Percentiles rank a stretch among this genome's conserved stretches.
phyloP scores from a whole-genome alignment of 805 yeast species.

The Jamesozyma gamospora region DNA sequence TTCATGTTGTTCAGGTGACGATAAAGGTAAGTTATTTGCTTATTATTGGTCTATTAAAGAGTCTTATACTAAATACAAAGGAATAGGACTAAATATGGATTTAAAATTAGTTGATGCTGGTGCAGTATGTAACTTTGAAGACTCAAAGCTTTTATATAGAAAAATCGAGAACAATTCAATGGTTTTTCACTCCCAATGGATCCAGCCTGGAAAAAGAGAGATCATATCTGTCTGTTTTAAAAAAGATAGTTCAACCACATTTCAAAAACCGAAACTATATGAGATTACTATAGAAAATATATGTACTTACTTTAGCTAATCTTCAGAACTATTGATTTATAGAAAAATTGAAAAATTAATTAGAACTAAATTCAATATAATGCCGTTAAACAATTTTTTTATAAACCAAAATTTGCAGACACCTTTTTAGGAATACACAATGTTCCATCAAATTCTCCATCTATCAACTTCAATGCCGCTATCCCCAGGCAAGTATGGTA shows the following conservation, averaged over 20 bases:
- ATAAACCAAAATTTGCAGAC: conserved; percentile 1
- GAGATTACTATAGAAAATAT: background rate
- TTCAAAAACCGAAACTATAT: background rate
- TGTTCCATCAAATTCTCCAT: conserved; percentile 22
- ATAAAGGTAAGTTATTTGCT: conserved; percentile 34
- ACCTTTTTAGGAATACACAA: conserved; percentile 21
- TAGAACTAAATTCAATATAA: no score
- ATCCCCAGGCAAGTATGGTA: conserved; percentile 56
- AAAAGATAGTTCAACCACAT: background rate
- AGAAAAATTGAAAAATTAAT: no score
- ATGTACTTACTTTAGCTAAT: background rate
- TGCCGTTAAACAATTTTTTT: background rate
- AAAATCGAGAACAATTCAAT: conserved; percentile 7
- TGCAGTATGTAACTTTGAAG: conserved; percentile 6
- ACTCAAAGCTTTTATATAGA: background rate
- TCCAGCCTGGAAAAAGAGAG: conserved; percentile 6
- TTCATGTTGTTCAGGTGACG: conserved; percentile 4
- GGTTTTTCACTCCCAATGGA: conserved; percentile 19
- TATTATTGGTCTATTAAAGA: conserved; percentile 76
- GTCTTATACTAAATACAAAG: conserved; percentile 57
- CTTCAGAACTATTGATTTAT: no score
- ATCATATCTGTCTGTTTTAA: conserved; percentile 12
- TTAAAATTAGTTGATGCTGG: conserved; percentile 25
- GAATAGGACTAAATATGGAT: conserved; percentile 44
- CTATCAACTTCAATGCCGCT: conserved; percentile 39